Evolutionary conservation across 331 rosid genomes (phyloP).

Genomic region (Quercus lobata): DNA sequence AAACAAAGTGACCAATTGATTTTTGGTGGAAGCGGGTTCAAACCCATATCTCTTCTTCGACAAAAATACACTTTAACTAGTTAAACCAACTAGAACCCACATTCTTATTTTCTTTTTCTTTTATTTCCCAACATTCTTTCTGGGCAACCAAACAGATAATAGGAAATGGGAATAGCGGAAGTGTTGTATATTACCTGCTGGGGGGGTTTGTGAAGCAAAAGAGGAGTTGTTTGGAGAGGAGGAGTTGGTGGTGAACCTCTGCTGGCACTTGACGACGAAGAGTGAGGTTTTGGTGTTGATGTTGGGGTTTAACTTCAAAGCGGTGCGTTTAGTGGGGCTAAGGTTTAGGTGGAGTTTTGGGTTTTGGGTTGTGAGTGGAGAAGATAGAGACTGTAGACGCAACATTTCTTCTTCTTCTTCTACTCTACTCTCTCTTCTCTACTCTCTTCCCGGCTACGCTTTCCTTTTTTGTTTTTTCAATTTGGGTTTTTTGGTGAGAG

Average conservation of each 20-base stretch:
- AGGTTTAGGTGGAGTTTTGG: slow-evolving; percentile 19
- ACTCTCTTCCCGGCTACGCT: slow-evolving; percentile 10
- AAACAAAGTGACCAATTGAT: too few relatives aligned
- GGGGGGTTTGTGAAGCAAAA: slow-evolving; percentile 19
- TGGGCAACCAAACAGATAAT: background rate
- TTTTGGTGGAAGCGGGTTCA: too few relatives aligned
- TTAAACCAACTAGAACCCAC: too few relatives aligned
- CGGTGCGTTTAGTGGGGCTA: slow-evolving; percentile 9
- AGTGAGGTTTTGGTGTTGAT: slow-evolving; percentile 15
- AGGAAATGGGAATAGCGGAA: background rate
- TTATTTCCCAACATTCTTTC: too few relatives aligned
- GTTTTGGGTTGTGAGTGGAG: slow-evolving; percentile 32
- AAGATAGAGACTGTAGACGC: slow-evolving; percentile 38
- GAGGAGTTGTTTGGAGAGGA: slow-evolving; percentile 22
- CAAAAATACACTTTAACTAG: too few relatives aligned
- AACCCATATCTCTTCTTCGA: too few relatives aligned
- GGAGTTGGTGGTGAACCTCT: slow-evolving; percentile 15
- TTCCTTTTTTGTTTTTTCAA: background rate
- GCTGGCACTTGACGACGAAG: slow-evolving; percentile 39
- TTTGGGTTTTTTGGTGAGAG: too few relatives aligned
- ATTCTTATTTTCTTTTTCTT: too few relatives aligned
- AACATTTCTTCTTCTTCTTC: slow-evolving; percentile 29
- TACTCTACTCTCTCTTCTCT: background rate
- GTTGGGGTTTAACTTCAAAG: slow-evolving; percentile 11
- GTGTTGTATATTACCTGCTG: slow-evolving; percentile 21